These are phyloP conservation scores for Crepidotus sp. DNA, from an alignment of 1,284 basidiomycete species.

Conservation along the genomic window DNA sequence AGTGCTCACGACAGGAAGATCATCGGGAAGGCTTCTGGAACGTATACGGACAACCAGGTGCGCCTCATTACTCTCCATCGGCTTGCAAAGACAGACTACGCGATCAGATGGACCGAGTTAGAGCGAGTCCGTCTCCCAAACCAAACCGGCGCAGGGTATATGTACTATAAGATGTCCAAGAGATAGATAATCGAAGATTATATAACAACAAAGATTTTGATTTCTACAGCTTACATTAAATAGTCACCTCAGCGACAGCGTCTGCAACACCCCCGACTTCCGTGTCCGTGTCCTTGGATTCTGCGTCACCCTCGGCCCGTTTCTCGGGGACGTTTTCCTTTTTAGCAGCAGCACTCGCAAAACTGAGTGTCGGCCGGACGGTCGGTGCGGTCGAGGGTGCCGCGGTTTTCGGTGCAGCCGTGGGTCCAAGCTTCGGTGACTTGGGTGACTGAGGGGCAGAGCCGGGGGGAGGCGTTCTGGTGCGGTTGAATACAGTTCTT, in stretches of 20 bases:
- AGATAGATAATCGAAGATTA: constrained; percentile 12
- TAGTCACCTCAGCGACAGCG: constrained; percentile 17
- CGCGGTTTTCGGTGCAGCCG: constrained; percentile 6
- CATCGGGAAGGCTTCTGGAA: constrained; percentile 61
- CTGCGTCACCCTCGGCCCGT: constrained; percentile 3
- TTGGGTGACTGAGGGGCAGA: constrained; percentile 12
- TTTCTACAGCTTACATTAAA: constrained; percentile 17
- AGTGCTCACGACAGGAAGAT: constrained; percentile 57
- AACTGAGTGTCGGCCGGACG: constrained; percentile 18
- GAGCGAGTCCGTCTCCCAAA: no score
- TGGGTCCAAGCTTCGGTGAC: constrained; percentile 9
- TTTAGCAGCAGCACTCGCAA: constrained; percentile 18
- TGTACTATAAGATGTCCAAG: constrained; percentile 9
- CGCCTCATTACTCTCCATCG: constrained; percentile 13
- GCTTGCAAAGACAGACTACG: background rate
- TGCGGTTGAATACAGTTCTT: constrained; percentile 31
- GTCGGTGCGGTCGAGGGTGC: constrained; percentile 14
- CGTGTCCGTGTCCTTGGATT: constrained; percentile 11
- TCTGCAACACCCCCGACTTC: constrained; percentile 14
- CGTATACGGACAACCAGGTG: constrained; percentile 66
- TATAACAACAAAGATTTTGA: constrained; percentile 11
- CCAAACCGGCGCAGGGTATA: background rate
- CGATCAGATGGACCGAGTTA: background rate
- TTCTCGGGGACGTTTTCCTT: constrained; percentile 18
- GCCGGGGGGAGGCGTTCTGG: constrained; percentile 30